Percentiles rank a stretch among this genome's conserved stretches.
These are phyloP conservation scores for Verticillium albo-atrum DNA, from an alignment of 2,329 filamentous ascomycete genomes.

Conservation along the genomic window DNA sequence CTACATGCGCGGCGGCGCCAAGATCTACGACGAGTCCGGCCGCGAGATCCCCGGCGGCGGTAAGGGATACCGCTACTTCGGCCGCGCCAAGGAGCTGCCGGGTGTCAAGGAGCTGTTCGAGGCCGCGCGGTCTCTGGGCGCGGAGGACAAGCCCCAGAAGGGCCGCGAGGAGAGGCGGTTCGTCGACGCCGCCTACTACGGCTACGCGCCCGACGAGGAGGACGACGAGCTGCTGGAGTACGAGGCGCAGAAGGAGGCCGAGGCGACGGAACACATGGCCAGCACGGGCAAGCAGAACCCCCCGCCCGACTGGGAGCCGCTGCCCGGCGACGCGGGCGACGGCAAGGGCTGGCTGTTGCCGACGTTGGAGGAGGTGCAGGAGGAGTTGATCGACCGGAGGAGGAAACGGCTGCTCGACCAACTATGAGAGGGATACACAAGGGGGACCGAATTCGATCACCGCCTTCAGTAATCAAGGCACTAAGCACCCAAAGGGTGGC, in stretches of 20 bases:
- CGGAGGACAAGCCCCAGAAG: constrained; percentile 59
- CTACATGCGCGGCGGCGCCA: constrained; percentile 75
- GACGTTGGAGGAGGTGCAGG: constrained; percentile 86
- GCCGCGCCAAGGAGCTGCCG: constrained; percentile 80
- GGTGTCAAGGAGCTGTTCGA: constrained; percentile 97
- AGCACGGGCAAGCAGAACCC: constrained; percentile 49
- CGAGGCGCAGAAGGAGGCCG: constrained; percentile 77
- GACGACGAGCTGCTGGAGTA: constrained; percentile 76
- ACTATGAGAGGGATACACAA: constrained; percentile 35
- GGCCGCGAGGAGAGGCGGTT: constrained; percentile 65
- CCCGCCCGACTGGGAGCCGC: constrained; percentile 71
- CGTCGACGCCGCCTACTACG: constrained; percentile 94
- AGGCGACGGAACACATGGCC: constrained; percentile 68
- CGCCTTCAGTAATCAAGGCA: neutral
- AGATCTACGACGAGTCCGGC: constrained; percentile 70
- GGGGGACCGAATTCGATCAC: neutral
- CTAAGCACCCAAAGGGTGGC: neutral
- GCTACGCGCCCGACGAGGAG: constrained; percentile 89
- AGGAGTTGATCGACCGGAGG: constrained; percentile 84
- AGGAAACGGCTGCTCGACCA: constrained; percentile 81
- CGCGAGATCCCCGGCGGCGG: constrained; percentile 69
- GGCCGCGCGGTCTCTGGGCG: constrained; percentile 53
- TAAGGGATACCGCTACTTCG: constrained; percentile 93
- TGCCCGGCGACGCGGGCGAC: constrained; percentile 85
- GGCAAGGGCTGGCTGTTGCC: constrained; percentile 80